phyloP scores from a whole-genome alignment of 768 basidiomycete species.

The Auricularia auricula-judae region DNA sequence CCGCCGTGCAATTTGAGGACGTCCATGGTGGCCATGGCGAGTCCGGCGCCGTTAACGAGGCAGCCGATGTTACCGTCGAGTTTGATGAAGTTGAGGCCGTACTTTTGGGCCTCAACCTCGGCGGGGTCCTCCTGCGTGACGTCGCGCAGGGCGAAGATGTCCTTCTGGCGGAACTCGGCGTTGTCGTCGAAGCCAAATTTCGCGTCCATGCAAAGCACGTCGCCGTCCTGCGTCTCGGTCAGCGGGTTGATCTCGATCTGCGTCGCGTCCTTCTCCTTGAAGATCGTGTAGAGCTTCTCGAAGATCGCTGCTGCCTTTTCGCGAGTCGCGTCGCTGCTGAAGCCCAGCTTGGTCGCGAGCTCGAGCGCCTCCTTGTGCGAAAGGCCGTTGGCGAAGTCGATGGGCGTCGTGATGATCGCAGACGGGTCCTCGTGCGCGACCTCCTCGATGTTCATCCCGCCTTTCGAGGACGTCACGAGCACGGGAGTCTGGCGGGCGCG shows the following conservation, averaged over 20 bases:
- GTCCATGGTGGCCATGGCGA: constrained; percentile 99
- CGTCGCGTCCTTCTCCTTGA: constrained; percentile 98
- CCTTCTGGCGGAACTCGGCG: constrained; percentile 93
- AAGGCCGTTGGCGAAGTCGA: constrained; percentile 75
- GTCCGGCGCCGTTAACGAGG: constrained; percentile 94
- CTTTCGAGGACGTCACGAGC: constrained; percentile 85
- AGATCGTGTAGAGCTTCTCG: constrained; percentile 87
- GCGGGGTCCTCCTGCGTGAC: constrained; percentile 92
- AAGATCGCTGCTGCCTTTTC: constrained; percentile 89
- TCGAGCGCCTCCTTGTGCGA: constrained; percentile 56
- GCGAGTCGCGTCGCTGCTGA: constrained; percentile 59
- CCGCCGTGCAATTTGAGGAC: constrained; percentile 94
- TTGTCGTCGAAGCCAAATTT: constrained; percentile 99
- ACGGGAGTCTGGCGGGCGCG: constrained; percentile 81
- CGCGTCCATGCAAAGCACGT: constrained; percentile 98
- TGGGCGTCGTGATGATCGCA: constrained; percentile 92
- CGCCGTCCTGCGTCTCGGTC: constrained; percentile 83
- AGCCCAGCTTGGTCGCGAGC: constrained; percentile 85
- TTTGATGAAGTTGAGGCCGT: constrained; percentile 96
- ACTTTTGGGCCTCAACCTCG: constrained; percentile 95
- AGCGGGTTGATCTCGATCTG: constrained; percentile 99
- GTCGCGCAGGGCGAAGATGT: constrained; percentile 82
- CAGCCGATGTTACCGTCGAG: constrained; percentile 96
- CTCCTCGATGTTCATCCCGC: constrained; percentile 99
- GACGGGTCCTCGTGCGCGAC: constrained; percentile 91